Conservation (phyloP, 2,329 filamentous ascomycete genomes). For the Furcasterigmium furcatum region DNA sequence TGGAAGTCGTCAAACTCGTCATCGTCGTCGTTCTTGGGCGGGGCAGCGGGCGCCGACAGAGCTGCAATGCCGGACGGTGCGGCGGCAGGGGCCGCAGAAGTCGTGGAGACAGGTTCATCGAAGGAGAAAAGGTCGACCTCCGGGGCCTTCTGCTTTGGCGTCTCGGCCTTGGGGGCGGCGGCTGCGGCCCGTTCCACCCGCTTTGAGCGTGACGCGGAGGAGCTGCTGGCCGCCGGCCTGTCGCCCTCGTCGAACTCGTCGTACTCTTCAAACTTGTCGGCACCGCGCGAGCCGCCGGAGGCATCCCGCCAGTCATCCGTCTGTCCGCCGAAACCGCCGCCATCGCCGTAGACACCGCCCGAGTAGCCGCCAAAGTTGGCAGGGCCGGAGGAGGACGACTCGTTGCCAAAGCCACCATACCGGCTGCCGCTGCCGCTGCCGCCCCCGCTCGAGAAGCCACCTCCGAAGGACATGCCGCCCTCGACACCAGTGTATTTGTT, state of each 20-base stretch:
- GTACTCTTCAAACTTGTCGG: conserved; percentile 91
- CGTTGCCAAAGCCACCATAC: conserved; percentile 91
- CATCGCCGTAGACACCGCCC: conserved; percentile 87
- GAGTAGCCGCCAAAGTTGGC: conserved; percentile 57
- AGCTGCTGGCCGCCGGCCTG: conserved; percentile 34
- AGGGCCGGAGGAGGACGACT: conserved; percentile 65
- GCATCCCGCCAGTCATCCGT: conserved; percentile 67
- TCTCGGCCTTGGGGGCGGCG: conserved; percentile 61
- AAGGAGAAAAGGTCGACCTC: conserved; percentile 92
- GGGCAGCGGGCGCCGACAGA: conserved; percentile 27
- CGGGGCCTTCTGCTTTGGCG: conserved; percentile 79
- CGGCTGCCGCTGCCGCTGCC: conserved; percentile 48
- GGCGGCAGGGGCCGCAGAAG: conserved; percentile 36
- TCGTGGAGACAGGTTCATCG: conserved; percentile 65
- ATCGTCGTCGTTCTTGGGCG: conserved; percentile 60
- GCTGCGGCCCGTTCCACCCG: conserved; percentile 39
- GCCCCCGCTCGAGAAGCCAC: conserved; percentile 50
- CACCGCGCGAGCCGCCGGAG: conserved; percentile 32
- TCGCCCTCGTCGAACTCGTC: conserved; percentile 88
- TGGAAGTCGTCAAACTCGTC: conserved; percentile 99
- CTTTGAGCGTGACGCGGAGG: conserved; percentile 46
- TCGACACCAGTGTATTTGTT: conserved; percentile 96
- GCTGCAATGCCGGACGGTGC: conserved; percentile 41
- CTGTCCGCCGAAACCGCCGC: conserved; percentile 86
- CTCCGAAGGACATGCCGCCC: conserved; percentile 65